Base-by-base conservation (phyloP, 2,329 filamentous ascomycete species). In the Thielaviopsis punctulata region DNA sequence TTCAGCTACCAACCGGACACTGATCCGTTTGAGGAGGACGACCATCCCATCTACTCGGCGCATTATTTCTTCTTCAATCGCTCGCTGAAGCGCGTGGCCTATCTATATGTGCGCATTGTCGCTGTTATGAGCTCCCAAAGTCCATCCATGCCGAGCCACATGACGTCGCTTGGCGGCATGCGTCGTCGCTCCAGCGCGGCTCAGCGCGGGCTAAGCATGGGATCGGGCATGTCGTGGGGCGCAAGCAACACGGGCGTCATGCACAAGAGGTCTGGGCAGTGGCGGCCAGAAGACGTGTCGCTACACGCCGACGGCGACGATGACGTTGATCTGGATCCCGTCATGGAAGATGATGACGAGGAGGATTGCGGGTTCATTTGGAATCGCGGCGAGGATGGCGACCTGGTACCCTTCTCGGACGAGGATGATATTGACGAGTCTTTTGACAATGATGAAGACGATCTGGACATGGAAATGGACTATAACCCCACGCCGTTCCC, bases 51-150 rank as follows among this genome's bases (percentile, higher is more conserved):
- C 57, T 98, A 90, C 90, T 88, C 86, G 48, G 75, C 89, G 57
- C 89, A 96, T 65, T 95, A 94, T 67, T 95, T 98, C 71, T 94
- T 96, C 66, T 96, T 95, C 75, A 95, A 94, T 72, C 90, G 90
- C 61, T 73, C 81, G 23, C 76, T 83, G 62, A 96, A 96, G 70
- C 80, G 92, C 43, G 90, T 98, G 18, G 89, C 87, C 56, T 98
- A 98, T 64, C 70, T 98, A 45, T 93, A 95, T 62, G 77, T 95
- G 45, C 83, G 90, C 56, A 89, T 86, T n/a, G 79, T 95, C 45
- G 90, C 79, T 54, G 82, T 83, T 59, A 80, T 84, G 61, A 84
- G 72, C 57, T 73, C 73, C 2, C 79, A 73, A 63, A 81, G 73
- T 56, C 83, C 74, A 45, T 48, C 49, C 12, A 66, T 66, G 22